Conservation (phyloP, 2,329 filamentous ascomycete species). For the Akanthomyces uredinophilus region DNA sequence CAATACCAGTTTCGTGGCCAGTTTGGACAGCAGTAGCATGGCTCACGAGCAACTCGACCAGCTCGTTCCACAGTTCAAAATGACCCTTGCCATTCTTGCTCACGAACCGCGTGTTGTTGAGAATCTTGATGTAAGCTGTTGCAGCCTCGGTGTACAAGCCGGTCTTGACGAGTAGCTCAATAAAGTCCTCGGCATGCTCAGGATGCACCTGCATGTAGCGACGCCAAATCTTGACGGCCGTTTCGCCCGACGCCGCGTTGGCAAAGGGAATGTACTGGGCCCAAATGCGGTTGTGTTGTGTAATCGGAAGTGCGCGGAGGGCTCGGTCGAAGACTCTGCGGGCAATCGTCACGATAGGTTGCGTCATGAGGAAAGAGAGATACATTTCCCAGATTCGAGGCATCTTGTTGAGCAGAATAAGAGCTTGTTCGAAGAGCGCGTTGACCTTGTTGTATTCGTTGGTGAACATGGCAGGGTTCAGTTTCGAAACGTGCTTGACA, state of each 20-base stretch:
- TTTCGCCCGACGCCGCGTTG: conserved; percentile 82
- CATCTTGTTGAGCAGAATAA: conserved; percentile 98
- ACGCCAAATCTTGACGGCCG: conserved; percentile 88
- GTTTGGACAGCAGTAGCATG: conserved; percentile 84
- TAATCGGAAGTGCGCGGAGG: conserved; percentile 83
- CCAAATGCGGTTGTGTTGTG: conserved; percentile 96
- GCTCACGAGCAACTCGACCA: conserved; percentile 89
- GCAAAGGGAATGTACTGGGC: conserved; percentile 85
- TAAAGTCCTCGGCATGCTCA: conserved; percentile 91
- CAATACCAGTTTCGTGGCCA: conserved; percentile 73
- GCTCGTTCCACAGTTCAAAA: conserved; percentile 95
- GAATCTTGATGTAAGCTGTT: conserved; percentile 81
- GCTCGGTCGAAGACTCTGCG: conserved; percentile 88
- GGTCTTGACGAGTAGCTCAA: conserved; percentile 78
- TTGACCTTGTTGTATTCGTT: conserved; percentile 91
- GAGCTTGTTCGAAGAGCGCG: conserved; percentile 82
- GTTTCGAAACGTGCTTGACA: conserved; percentile 70
- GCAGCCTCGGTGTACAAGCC: conserved; percentile 87
- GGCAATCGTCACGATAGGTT: conserved; percentile 85
- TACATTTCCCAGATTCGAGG: conserved; percentile 98
- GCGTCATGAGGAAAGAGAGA: conserved; percentile 79
- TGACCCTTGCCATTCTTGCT: conserved; percentile 93
- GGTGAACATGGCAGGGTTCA: conserved; percentile 76
- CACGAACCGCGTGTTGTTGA: conserved; percentile 84
- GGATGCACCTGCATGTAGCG: conserved; percentile 97